A percentile compares a stretch with the other conserved stretches of the same genome.
Evolutionary conservation across 305 asterid species (phyloP).

Genomic region (Solanum hybrid): DNA sequence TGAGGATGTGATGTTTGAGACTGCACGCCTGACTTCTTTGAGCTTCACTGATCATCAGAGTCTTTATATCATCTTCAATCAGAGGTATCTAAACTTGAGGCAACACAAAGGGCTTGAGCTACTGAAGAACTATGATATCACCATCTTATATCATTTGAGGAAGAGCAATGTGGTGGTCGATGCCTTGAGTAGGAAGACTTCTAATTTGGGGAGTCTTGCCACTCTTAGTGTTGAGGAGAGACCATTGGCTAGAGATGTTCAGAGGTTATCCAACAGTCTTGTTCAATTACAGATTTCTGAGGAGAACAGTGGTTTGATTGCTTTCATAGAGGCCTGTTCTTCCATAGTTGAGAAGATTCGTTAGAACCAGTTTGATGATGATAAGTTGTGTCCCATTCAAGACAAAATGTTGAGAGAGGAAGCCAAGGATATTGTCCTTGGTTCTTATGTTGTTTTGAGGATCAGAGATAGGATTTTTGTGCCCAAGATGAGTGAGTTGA

Average conservation of each 20-base stretch:
- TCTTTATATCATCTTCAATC: too few species aligned
- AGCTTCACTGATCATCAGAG: background rate
- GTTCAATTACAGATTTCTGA: background rate
- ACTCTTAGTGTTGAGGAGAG: background rate
- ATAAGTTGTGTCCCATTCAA: too few species aligned
- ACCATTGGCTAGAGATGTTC: background rate
- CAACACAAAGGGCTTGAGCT: too few species aligned
- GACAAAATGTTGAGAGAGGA: too few species aligned
- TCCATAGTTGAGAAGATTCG: background rate
- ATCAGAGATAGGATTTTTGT: too few species aligned
- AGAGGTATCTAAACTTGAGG: too few species aligned
- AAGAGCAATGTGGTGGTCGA: background rate
- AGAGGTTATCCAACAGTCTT: background rate
- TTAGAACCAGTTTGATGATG: too few species aligned
- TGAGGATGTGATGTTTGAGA: too few species aligned
- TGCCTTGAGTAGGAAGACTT: background rate
- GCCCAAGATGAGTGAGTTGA: background rate
- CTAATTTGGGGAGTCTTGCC: background rate
- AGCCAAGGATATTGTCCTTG: too few species aligned
- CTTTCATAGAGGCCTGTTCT: background rate
- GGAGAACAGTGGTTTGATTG: background rate
- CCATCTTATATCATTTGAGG: background rate
- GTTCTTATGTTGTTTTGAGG: too few species aligned
- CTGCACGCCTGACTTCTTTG: too few species aligned
- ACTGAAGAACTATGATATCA: too few species aligned